Evolutionary conservation across 805 yeast genomes (phyloP), one percentile per base, ranked within the genome.

Genomic region (Yarrowia sp.): DNA sequence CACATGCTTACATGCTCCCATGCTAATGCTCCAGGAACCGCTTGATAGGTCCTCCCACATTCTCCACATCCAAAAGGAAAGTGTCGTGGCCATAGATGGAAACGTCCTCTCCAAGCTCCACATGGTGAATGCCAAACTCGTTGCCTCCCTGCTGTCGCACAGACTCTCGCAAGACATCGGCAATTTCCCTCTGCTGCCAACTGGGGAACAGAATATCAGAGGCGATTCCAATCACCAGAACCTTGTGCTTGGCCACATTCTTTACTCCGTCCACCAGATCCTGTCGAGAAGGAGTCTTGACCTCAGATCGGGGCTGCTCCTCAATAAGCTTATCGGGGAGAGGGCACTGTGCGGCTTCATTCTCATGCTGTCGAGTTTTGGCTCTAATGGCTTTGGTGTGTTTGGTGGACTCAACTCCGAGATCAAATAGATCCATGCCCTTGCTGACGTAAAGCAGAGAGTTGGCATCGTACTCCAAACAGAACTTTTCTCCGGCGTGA

Each of bases 401-500:
- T 16, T 67, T 51, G 12, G 64, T 59, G 2, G 72, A 64, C 7
- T 59, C 64, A 11, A 68, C 62, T 26, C 96, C 88, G 70, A 92
- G 77, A 73, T 92, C 97, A 75, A 92, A 92, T 72, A 92, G 77
- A 74, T 92, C 98, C 98, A 92, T 92, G 1, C 97, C 97, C 75
- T 92, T 92, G 67, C 92, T 88, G 12, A 92, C 84, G 74, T 92
- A 92, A 58, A 92, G 79, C 70, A 92, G 81, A 5, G 97, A 91
- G 74, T 92, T 92, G 36, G 98, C 89, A 74, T 92, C 98, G 75
- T 89, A 92, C 72, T 92, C 96, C 66, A 90, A 74, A 68, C 96
- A 90, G 79, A 92, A 92, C 79, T 92, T 92, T 73, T 90, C 96
- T 9, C 98, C 98, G 61, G 92, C 96, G 74, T 92, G 97, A 73